Conservation (phyloP, 345 rosid species). For the Boechera stricta region DNA sequence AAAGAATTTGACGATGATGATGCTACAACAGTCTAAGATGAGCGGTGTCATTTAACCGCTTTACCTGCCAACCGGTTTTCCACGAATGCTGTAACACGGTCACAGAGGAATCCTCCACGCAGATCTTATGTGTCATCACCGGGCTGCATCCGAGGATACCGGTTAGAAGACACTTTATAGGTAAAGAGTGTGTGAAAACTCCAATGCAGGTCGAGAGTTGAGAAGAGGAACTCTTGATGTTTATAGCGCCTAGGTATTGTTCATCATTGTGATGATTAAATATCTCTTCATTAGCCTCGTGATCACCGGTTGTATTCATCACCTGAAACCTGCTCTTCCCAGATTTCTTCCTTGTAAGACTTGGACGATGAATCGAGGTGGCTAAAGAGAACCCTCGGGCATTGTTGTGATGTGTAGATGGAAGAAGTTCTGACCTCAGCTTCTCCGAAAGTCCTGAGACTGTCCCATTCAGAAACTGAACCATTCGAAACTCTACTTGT, state of each 20-base stretch:
- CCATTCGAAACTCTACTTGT: slow-evolving; percentile 92
- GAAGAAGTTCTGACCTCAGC: slow-evolving; percentile 65
- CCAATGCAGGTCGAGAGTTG: slow-evolving; percentile 66
- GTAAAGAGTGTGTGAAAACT: slow-evolving; percentile 80
- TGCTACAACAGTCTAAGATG: slow-evolving; percentile 67
- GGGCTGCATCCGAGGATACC: slow-evolving; percentile 91
- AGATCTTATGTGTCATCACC: slow-evolving; percentile 70
- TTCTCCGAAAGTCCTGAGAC: slow-evolving; percentile 69
- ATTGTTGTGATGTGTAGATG: slow-evolving; percentile 51
- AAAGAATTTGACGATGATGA: slow-evolving; percentile 24
- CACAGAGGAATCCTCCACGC: slow-evolving; percentile 92
- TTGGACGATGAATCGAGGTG: slow-evolving; percentile 54
- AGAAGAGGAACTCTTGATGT: slow-evolving; percentile 58
- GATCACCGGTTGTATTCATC: slow-evolving; percentile 56
- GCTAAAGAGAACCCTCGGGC: slow-evolving; percentile 51
- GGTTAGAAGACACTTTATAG: slow-evolving; percentile 84
- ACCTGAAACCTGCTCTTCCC: slow-evolving; percentile 92
- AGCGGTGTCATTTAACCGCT: slow-evolving; percentile 86
- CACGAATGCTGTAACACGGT: slow-evolving; percentile 88
- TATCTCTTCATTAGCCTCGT: slow-evolving; percentile 71
- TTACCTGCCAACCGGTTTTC: slow-evolving; percentile 96
- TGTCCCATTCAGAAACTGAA: slow-evolving; percentile 75
- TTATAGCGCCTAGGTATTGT: slow-evolving; percentile 51
- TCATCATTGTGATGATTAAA: slow-evolving; percentile 53
- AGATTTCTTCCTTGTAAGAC: slow-evolving; percentile 74